These are phyloP conservation scores for Didymella sp. DNA, from an alignment of 2,329 filamentous ascomycete species.

Conservation along the genomic window DNA sequence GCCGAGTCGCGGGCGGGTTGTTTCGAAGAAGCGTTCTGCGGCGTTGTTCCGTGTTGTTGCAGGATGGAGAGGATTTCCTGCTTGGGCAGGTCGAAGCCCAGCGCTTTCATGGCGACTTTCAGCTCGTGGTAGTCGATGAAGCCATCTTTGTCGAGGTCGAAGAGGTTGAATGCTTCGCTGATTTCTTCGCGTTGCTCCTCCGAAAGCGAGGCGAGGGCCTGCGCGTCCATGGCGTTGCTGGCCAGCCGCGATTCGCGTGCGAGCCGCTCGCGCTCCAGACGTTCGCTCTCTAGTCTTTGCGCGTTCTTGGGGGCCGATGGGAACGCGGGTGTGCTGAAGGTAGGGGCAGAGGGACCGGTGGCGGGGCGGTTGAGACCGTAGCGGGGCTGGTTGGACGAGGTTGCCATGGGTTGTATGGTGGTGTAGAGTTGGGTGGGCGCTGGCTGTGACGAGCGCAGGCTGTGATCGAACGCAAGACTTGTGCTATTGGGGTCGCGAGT, in stretches of 20 bases:
- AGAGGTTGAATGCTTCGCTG: conserved; percentile 93
- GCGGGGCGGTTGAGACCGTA: conserved; percentile 56
- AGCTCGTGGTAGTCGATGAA: conserved; percentile 98
- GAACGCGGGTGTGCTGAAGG: conserved; percentile 49
- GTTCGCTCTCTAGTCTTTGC: conserved; percentile 50
- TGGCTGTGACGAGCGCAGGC: conserved; percentile 1
- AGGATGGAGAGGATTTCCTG: conserved; percentile 82
- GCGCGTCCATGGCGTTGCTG: conserved; percentile 51
- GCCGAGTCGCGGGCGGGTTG: conserved; percentile 24
- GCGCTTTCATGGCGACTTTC: conserved; percentile 92
- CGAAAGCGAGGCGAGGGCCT: conserved; percentile 65
- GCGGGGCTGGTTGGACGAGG: conserved; percentile 62
- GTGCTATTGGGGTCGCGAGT: not conserved
- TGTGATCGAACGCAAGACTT: not conserved
- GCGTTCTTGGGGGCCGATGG: conserved; percentile 52
- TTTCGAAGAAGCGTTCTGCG: conserved; percentile 6
- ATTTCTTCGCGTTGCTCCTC: conserved; percentile 95
- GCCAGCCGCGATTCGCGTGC: conserved; percentile 43
- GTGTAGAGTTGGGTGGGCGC: conserved; percentile 18
- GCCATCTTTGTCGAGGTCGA: conserved; percentile 94
- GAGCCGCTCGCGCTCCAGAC: conserved; percentile 52
- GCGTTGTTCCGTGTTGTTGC: conserved; percentile 70
- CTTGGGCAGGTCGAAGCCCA: conserved; percentile 92
- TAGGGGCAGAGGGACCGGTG: conserved; percentile 20
- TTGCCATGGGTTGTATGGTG: conserved; percentile 55